phyloP scores from a whole-genome alignment of 2,329 filamentous ascomycete genomes.

The Lasiodiplodia theobromae region DNA sequence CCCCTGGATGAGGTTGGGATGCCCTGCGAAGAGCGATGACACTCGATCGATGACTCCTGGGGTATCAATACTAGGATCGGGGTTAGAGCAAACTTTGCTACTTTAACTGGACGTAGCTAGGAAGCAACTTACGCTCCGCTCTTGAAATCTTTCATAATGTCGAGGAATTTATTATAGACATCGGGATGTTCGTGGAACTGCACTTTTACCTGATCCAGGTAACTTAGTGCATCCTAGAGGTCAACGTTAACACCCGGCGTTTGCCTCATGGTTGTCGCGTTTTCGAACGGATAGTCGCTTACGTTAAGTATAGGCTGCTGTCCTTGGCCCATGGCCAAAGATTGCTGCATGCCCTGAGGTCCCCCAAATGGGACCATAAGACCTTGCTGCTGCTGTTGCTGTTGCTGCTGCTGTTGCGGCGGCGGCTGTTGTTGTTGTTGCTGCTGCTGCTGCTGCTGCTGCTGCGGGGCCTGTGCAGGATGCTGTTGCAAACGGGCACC shows the following conservation, averaged over 20 bases:
- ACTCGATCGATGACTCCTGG: conserved; percentile 97
- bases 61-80: conserved; percentile 77
- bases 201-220: conserved; percentile 97
- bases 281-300: conserved; percentile 41
- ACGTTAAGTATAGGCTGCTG: conserved; percentile 85
- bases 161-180: conserved; percentile 94
- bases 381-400: conserved; percentile 59
- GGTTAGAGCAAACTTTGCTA: conserved; percentile 4
- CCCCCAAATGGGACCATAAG: conserved; percentile 59
- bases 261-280: conserved; percentile 27
- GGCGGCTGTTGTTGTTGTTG: conserved; percentile 61
- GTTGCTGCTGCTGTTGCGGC: conserved; percentile 32
- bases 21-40: conserved; percentile 92
- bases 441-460: conserved; percentile 61
- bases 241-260: conserved; percentile 3
- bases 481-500: conserved; percentile 66
- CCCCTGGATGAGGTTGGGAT: conserved; percentile 93
- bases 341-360: conserved; percentile 48
- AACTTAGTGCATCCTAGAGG: conserved; percentile 79
- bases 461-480: conserved; percentile 59
- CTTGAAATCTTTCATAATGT: conserved; percentile 99
- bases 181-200: conserved; percentile 97
- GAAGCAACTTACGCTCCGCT: conserved; percentile 78
- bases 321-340: conserved; percentile 72
- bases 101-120: neutral